Base-by-base conservation (phyloP, 176 grass and related monocot species). In the Musa itinerans region DNA sequence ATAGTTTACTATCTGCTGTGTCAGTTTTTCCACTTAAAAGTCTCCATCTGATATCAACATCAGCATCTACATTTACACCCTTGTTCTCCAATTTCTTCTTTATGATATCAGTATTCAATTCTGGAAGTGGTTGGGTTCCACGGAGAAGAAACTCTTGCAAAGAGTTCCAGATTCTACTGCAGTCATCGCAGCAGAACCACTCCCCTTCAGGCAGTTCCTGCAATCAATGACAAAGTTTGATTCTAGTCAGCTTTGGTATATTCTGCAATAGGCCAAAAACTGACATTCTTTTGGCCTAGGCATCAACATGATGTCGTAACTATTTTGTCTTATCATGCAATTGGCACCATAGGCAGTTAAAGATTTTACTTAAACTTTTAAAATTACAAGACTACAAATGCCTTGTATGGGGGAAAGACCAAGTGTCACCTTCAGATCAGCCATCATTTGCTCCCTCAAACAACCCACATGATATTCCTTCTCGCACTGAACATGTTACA, bases 381-480 rank as follows among this genome's bases (percentile, higher is more conserved):
- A n/a, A n/a, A 21, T 17, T 51, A 50, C 34, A 21, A 51, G 20
- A 52, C 7, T 51, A 22, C 14, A 21, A 24, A 75, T 4, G 13
- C 12, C 20, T 17, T 56, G 13, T 70, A 16, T 34, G 19, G 13
- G 8, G 21, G 20, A 43, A 43, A 43, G 34, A 43, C 34, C 34
- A 43, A 43, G 34, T 43, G 11, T 85, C 80, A 98, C 95, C 95
- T 77, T 91, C 56, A 98, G 79, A 75, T 98, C 95, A 81, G 88
- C 90, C 90, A 94, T 91, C 13, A 77, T 83, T 77, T 85, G 81
- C 58, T 98, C 95, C 84, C 81, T 98, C 76, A 98, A 75, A 76
- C 95, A 98, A 52, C 95, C 90, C 68, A 98, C 90, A 74, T 94
- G 90, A 83, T 91, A 98, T 77, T 98, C 95, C 87, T 86, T 98